Conservation (phyloP, 768 basidiomycete species). For the Kondoa subrosea region DNA sequence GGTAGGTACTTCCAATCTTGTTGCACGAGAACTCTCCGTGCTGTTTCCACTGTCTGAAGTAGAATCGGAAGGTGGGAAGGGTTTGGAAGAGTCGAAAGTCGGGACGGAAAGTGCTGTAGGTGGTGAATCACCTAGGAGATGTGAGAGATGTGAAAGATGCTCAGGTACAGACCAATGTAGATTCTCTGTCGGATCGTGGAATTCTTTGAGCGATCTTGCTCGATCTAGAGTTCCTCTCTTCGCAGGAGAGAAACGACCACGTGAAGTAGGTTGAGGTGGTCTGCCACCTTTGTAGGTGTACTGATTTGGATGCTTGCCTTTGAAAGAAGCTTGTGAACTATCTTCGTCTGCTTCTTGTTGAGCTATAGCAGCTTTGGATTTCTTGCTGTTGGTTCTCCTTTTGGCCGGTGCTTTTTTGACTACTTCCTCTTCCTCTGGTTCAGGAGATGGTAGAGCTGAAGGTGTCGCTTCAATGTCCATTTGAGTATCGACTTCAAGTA, state of each 20-base stretch:
- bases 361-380: constrained; percentile 2
- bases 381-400: neutral
- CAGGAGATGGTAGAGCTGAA: neutral
- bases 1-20: constrained; percentile 39
- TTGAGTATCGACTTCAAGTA: neutral
- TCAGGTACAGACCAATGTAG: constrained; percentile 69
- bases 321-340: constrained; percentile 16
- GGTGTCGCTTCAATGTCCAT: neutral
- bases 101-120: constrained; percentile 61
- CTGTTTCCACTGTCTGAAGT: neutral
- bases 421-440: neutral
- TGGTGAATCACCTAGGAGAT: constrained; percentile 58
- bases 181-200: constrained; percentile 8
- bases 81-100: constrained; percentile 32
- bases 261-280: constrained; percentile 22
- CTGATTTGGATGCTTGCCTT: constrained; percentile 38
- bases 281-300: constrained; percentile 34
- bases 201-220: neutral
- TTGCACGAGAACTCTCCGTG: constrained; percentile 33
- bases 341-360: constrained; percentile 2
- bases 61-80: constrained; percentile 19
- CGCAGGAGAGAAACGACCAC: constrained; percentile 5
- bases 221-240: neutral
- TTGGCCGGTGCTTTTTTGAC: constrained; percentile 10
- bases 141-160: constrained; percentile 70